These are phyloP conservation scores for Dictyostelium gargantuum DNA, from an alignment of 208 protist genomes.

Conservation along the genomic window DNA sequence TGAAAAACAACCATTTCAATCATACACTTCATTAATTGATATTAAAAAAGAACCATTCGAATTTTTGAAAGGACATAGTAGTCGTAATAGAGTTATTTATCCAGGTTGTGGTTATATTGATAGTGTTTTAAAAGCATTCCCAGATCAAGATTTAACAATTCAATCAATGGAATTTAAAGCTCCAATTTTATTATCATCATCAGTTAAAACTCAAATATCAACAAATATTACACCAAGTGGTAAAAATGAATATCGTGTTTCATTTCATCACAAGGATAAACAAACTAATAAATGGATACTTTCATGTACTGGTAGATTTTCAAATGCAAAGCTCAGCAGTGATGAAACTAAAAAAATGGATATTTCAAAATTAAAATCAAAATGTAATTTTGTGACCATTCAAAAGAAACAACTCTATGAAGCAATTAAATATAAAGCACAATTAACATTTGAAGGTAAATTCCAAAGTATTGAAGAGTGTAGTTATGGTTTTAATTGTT, in stretches of 20 bases:
- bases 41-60: neutral
- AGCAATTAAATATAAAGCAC: neutral
- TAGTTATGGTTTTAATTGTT: neutral
- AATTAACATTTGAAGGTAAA: neutral
- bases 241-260: too few relatives aligned
- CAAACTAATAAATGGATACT: neutral
- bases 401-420: slow-evolving; percentile 13
- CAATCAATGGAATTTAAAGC: neutral
- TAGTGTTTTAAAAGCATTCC: neutral
- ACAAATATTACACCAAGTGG: too few relatives aligned
- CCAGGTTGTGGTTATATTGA: slow-evolving; percentile 46
- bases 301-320: neutral
- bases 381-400: neutral
- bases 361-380: neutral
- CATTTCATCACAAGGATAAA: too few relatives aligned
- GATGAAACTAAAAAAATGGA: neutral
- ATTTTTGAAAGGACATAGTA: neutral
- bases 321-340: neutral
- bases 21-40: neutral
- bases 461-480: neutral
- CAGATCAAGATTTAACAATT: neutral
- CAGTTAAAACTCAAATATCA: too few relatives aligned
- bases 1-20: neutral
- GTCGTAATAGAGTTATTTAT: neutral
- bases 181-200: too few relatives aligned